Evolutionary conservation across 805 yeast genomes (phyloP).

Genomic region (Suhomyces canberraensis): DNA sequence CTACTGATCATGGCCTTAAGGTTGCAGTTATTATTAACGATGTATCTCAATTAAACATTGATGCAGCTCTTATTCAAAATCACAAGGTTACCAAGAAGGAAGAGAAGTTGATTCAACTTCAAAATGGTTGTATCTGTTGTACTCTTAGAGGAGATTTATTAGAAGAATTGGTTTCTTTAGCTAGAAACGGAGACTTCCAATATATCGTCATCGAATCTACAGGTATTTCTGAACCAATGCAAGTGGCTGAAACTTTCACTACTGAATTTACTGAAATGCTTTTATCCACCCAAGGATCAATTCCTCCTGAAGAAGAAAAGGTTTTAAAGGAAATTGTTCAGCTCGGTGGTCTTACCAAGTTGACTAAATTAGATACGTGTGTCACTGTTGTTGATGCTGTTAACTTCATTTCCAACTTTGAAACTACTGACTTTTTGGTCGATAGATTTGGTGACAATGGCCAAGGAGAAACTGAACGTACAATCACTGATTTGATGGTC

Average conservation of each 20-base stretch:
- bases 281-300: constrained; percentile 20
- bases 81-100: constrained; percentile 40
- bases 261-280: constrained; percentile 37
- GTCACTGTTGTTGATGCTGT: constrained; percentile 46
- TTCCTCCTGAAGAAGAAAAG: constrained; percentile 16
- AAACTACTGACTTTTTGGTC: constrained; percentile 41
- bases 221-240: constrained; percentile 50
- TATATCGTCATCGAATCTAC: constrained; percentile 46
- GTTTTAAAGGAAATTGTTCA: constrained; percentile 23
- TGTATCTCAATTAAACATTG: constrained; percentile 42
- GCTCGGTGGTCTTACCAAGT: constrained; percentile 39
- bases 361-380: constrained; percentile 42
- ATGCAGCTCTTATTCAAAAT: constrained; percentile 37
- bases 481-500: constrained; percentile 43
- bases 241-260: constrained; percentile 48
- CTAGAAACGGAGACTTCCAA: constrained; percentile 32
- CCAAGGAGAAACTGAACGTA: constrained; percentile 40
- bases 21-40: constrained; percentile 48
- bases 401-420: constrained; percentile 40
- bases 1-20: constrained; percentile 36
- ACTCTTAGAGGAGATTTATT: constrained; percentile 45
- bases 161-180: constrained; percentile 39
- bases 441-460: constrained; percentile 41
- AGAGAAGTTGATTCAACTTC: constrained; percentile 44
- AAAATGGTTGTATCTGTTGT: constrained; percentile 50